Conservation (phyloP, 2,329 filamentous ascomycete species). For the Phoma sp. region DNA sequence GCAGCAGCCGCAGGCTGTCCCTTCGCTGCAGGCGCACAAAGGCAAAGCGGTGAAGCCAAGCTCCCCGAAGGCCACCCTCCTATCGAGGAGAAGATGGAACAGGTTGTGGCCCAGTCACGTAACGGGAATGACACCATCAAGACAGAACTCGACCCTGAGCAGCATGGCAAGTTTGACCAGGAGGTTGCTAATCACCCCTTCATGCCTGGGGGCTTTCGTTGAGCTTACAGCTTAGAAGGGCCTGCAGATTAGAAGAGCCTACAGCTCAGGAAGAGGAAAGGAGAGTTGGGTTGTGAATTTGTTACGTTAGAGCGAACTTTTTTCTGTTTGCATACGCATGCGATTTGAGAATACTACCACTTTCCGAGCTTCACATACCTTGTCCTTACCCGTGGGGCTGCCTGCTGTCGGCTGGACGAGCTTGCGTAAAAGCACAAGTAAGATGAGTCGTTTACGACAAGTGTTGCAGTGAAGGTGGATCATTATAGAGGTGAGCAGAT, state of each 20-base stretch:
- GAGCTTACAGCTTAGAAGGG: not conserved
- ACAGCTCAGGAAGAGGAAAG: not conserved
- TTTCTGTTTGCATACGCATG: not conserved
- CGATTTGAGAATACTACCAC: not conserved
- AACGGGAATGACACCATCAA: constrained; percentile 5
- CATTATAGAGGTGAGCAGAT: too few relatives aligned
- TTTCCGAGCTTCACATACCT: not conserved
- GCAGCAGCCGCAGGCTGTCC: constrained; percentile 10
- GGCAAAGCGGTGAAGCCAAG: not conserved
- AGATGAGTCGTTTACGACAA: not conserved
- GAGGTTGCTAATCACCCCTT: constrained; percentile 6
- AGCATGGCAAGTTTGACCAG: constrained; percentile 15
- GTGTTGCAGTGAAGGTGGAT: too few relatives aligned
- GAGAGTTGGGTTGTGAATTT: not conserved
- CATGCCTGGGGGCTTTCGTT: constrained; percentile 17
- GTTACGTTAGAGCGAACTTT: not conserved
- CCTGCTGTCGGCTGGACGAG: not conserved
- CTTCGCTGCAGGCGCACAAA: constrained; percentile 7
- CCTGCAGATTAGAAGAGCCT: not conserved
- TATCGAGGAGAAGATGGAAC: constrained; percentile 10
- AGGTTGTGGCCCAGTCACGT: constrained; percentile 7
- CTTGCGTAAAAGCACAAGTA: not conserved
- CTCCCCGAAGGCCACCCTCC: constrained; percentile 8
- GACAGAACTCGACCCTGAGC: constrained; percentile 17
- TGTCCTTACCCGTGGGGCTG: not conserved